Percentiles rank a stretch among this genome's conserved stretches.
Conservation (phyloP, 345 rosid genomes). For the Laguncularia racemosa region DNA sequence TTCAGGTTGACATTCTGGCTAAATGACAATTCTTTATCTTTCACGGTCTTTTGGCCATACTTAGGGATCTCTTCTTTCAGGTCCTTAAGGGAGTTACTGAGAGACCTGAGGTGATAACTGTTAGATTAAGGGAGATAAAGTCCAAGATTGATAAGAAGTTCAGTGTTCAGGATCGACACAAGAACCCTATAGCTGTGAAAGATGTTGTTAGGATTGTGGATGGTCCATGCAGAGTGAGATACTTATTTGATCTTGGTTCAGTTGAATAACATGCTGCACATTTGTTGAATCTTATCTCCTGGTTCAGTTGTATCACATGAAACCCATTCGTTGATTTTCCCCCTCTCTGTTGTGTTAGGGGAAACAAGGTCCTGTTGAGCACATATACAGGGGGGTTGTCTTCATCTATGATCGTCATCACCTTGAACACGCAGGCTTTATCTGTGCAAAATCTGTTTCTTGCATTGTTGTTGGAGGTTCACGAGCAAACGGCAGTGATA, state of each 20-base stretch:
- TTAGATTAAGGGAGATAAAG: slow-evolving; percentile 88
- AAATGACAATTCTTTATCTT: too few relatives aligned
- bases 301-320: not conserved
- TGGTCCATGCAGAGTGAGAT: slow-evolving; percentile 85
- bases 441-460: slow-evolving; percentile 71
- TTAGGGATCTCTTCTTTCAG: slow-evolving; percentile 20
- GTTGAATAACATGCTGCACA: not conserved
- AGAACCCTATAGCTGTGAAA: slow-evolving; percentile 61
- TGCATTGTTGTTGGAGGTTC: slow-evolving; percentile 84
- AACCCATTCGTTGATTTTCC: slow-evolving; percentile 5
- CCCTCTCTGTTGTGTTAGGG: slow-evolving; percentile 36
- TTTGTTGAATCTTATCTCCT: too few relatives aligned
- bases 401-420: slow-evolving; percentile 87
- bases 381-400: slow-evolving; percentile 65
- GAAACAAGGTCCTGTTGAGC: slow-evolving; percentile 92
- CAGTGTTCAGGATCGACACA: slow-evolving; percentile 59
- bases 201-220: slow-evolving; percentile 77
- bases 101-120: slow-evolving; percentile 75
- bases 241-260: slow-evolving; percentile 8
- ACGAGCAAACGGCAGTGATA: slow-evolving; percentile 47
- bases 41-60: too few relatives aligned
- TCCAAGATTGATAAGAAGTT: slow-evolving; percentile 78
- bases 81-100: slow-evolving; percentile 94
- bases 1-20: slow-evolving; percentile 45
- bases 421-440: slow-evolving; percentile 96